phyloP scores from a whole-genome alignment of 805 yeast species.

The Candida glaebosa region DNA sequence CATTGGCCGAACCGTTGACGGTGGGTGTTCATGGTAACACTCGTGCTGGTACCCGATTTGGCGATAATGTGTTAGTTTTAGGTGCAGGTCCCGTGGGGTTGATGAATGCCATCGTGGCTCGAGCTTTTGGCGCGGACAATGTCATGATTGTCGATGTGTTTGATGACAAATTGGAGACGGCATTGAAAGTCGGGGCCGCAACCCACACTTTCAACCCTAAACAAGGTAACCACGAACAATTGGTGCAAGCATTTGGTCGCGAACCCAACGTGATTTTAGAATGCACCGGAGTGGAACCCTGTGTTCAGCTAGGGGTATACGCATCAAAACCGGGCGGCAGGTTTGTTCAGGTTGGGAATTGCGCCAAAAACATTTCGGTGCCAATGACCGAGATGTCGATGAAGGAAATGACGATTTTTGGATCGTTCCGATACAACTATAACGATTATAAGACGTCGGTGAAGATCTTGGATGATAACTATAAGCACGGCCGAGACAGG shows the following conservation, averaged over 20 bases:
- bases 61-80: slow-evolving; percentile 17
- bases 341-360: slow-evolving; percentile 19
- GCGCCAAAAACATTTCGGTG: slow-evolving; percentile 16
- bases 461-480: slow-evolving; percentile 14
- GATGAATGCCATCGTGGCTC: slow-evolving; percentile 18
- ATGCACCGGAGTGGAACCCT: slow-evolving; percentile 19
- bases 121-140: slow-evolving; percentile 19
- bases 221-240: slow-evolving; percentile 5
- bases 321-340: slow-evolving; percentile 14
- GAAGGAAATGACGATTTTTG: slow-evolving; percentile 18
- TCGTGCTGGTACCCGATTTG: slow-evolving; percentile 14
- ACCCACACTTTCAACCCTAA: slow-evolving; percentile 4
- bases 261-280: slow-evolving; percentile 23
- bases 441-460: slow-evolving; percentile 19
- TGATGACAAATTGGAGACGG: slow-evolving; percentile 20
- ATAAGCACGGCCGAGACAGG: slow-evolving; percentile 1
- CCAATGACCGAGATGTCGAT: slow-evolving; percentile 21
- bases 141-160: slow-evolving; percentile 22
- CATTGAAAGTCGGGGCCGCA: slow-evolving; percentile 12
- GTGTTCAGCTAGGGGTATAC: slow-evolving; percentile 15
- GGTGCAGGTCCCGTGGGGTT: slow-evolving; percentile 29
- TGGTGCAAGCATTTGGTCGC: slow-evolving; percentile 24
- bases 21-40: slow-evolving; percentile 23
- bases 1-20: slow-evolving; percentile 22
- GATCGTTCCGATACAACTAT: slow-evolving; percentile 15